Evolutionary conservation across 2,329 filamentous ascomycete genomes (phyloP).

Genomic region (Metarhizium brunneum): DNA sequence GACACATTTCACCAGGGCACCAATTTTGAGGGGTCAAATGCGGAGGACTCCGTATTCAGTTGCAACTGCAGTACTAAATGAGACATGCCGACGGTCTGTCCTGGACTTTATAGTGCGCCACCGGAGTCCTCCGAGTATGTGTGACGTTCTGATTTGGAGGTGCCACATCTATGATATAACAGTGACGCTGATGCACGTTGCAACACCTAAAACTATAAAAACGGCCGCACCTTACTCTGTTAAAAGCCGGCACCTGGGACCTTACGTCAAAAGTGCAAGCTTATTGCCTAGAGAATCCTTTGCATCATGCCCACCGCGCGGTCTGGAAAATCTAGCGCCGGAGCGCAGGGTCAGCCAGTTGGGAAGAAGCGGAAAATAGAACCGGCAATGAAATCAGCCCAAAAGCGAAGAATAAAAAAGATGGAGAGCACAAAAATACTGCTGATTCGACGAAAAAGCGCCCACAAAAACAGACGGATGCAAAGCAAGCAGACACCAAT

Average conservation of each 20-base stretch:
- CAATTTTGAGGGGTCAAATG: no score
- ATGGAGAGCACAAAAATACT: neutral
- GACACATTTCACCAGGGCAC: no score
- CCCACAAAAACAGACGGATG: neutral
- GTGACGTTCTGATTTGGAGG: neutral
- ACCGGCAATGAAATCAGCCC: neutral
- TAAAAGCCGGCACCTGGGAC: neutral
- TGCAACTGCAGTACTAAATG: no score
- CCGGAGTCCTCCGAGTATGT: neutral
- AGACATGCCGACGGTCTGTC: no score
- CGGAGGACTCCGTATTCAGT: no score
- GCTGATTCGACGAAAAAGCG: neutral
- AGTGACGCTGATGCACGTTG: neutral
- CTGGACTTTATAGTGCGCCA: no score
- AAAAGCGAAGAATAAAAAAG: neutral
- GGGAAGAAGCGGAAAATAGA: neutral
- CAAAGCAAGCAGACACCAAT: neutral
- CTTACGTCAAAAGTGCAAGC: neutral
- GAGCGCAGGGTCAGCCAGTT: neutral
- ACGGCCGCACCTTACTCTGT: neutral
- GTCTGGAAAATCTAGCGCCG: neutral
- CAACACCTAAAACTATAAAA: neutral
- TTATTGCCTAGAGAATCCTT: neutral
- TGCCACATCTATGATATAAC: neutral
- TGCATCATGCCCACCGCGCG: neutral